These are phyloP conservation scores for Luffa aegyptiaca DNA, from an alignment of 306 rosid genomes.

Conservation along the genomic window DNA sequence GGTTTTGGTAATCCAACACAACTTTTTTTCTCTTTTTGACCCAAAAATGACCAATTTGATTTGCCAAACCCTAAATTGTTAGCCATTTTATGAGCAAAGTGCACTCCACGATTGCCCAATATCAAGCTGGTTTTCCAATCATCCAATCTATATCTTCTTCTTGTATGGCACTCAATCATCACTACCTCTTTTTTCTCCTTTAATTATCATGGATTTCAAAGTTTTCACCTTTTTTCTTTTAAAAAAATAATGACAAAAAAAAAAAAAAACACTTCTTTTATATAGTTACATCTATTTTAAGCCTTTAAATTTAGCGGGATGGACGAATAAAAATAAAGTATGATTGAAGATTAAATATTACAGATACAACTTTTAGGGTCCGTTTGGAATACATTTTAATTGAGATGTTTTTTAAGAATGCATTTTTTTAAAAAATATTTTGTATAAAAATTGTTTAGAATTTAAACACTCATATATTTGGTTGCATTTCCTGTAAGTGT, in stretches of 20 bases:
- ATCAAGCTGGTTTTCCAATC: background rate
- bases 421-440: too few species aligned
- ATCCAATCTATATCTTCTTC: background rate
- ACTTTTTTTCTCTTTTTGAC: background rate
- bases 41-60: background rate
- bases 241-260: too few species aligned
- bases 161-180: background rate
- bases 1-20: background rate
- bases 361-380: too few species aligned
- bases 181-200: background rate
- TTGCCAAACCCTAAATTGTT: background rate
- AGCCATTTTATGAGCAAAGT: background rate
- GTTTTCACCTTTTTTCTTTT: background rate
- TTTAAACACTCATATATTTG: too few species aligned
- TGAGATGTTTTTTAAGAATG: too few species aligned
- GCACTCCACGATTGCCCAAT: slow-evolving; percentile 7
- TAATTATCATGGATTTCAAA: background rate
- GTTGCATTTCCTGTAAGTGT: too few species aligned
- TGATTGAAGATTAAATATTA: too few species aligned
- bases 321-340: background rate
- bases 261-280: too few species aligned
- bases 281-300: background rate
- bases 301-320: background rate
- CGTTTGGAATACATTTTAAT: too few species aligned
- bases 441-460: too few species aligned